phyloP scores from a whole-genome alignment of 768 basidiomycete genomes.

The Trametes maxima region DNA sequence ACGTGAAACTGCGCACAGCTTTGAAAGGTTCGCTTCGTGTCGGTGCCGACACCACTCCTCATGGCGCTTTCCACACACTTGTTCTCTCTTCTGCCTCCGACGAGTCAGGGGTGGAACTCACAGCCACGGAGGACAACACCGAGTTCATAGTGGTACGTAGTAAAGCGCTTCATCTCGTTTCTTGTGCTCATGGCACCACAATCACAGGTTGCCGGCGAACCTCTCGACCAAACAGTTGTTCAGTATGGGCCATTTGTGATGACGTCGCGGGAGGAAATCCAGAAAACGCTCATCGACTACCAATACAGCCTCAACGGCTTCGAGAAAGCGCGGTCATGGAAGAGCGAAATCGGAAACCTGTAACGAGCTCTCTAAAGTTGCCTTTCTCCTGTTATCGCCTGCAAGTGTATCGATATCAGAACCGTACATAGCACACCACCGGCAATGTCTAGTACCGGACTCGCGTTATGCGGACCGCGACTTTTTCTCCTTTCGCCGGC shows the following conservation, averaged over 20 bases:
- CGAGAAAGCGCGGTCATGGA: slow-evolving; percentile 87
- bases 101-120: slow-evolving; percentile 71
- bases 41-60: slow-evolving; percentile 48
- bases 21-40: slow-evolving; percentile 68
- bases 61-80: slow-evolving; percentile 74
- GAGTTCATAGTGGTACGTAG: slow-evolving; percentile 70
- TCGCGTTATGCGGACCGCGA: not conserved
- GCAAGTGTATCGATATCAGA: not conserved
- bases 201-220: slow-evolving; percentile 81
- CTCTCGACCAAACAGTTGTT: slow-evolving; percentile 84
- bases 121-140: slow-evolving; percentile 59
- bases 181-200: not conserved
- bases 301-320: slow-evolving; percentile 83
- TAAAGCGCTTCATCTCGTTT: too few relatives aligned
- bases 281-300: slow-evolving; percentile 82
- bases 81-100: slow-evolving; percentile 66
- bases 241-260: slow-evolving; percentile 91
- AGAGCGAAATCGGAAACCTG: slow-evolving; percentile 68
- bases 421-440: not conserved
- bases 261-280: slow-evolving; percentile 78
- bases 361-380: not conserved
- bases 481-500: slow-evolving; percentile 32
- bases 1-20: slow-evolving; percentile 39
- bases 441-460: not conserved
- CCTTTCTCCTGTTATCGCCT: not conserved